phyloP scores from a whole-genome alignment of 305 asterid species.

The Lippia alba region DNA sequence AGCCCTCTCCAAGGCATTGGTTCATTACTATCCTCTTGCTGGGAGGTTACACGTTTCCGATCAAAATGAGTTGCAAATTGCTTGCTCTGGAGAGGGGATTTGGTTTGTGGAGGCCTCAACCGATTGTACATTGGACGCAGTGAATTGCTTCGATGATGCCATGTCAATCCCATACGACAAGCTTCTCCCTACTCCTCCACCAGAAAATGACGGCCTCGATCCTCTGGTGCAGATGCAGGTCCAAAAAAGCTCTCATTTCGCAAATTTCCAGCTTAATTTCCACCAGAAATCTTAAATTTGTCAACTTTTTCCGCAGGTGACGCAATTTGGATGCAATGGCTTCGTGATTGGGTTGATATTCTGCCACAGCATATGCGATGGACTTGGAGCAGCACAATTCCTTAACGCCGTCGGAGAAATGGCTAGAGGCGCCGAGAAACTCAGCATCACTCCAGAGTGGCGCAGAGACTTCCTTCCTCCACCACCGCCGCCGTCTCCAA shows the following conservation, averaged over 20 bases:
- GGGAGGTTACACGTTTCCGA: conserved; percentile 43
- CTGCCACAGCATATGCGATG: conserved; percentile 55
- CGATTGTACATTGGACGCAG: conserved; percentile 39
- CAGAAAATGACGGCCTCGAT: conserved; percentile 31
- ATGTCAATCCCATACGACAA: conserved; percentile 38
- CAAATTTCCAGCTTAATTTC: background rate
- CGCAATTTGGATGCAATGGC: conserved; percentile 48
- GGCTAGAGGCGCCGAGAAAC: conserved; percentile 47
- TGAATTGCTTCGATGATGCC: conserved; percentile 44
- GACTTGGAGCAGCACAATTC: conserved; percentile 68
- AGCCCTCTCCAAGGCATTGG: conserved; percentile 53
- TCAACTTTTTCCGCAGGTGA: conserved; percentile 43
- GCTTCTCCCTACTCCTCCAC: conserved; percentile 43
- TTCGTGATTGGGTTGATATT: conserved; percentile 55
- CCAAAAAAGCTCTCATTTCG: background rate
- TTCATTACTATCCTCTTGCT: conserved; percentile 60
- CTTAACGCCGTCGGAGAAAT: conserved; percentile 57
- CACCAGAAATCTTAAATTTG: background rate
- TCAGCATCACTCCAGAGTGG: conserved; percentile 44
- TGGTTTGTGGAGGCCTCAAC: conserved; percentile 58
- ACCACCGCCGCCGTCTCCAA: conserved; percentile 7
- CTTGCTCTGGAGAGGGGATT: conserved; percentile 52
- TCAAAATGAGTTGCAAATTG: conserved; percentile 41
- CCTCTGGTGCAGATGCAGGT: conserved; percentile 66
- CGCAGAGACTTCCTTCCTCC: conserved; percentile 42